phyloP scores from a whole-genome alignment of 2,329 filamentous ascomycete genomes.

The Talaromyces sp. region DNA sequence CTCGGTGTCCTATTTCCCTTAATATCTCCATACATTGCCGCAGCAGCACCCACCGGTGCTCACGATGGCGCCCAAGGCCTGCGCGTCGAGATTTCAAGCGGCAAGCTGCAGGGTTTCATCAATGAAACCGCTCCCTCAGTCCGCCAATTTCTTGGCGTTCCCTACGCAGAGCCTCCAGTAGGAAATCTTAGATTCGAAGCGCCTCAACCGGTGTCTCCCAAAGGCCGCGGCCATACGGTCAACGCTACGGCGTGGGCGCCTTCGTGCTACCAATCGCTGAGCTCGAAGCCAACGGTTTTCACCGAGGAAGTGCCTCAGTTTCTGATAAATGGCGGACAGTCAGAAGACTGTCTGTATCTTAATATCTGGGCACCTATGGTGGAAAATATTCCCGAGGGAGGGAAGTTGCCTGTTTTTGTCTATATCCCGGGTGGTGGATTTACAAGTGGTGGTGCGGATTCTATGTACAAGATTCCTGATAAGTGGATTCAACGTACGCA shows the following conservation, averaged over 20 bases:
- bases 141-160: neutral
- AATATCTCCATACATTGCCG: neutral
- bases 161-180: neutral
- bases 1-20: neutral
- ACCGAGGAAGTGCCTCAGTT: neutral
- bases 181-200: neutral
- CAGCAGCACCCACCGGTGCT: neutral
- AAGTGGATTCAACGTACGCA: conserved; percentile 1
- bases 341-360: conserved; percentile 4
- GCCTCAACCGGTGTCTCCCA: neutral
- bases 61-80: neutral
- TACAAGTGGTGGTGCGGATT: neutral
- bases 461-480: neutral
- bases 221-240: neutral
- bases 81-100: neutral
- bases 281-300: neutral
- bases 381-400: neutral
- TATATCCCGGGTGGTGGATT: conserved; percentile 1
- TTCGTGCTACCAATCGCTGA: neutral
- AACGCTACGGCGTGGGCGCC: neutral
- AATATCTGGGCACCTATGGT: neutral
- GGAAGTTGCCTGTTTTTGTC: neutral
- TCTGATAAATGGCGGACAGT: neutral
- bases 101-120: neutral
- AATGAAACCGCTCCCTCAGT: neutral